phyloP scores from a whole-genome alignment of 2,329 filamentous ascomycete genomes.

The Cladosporium cucumerinum region DNA sequence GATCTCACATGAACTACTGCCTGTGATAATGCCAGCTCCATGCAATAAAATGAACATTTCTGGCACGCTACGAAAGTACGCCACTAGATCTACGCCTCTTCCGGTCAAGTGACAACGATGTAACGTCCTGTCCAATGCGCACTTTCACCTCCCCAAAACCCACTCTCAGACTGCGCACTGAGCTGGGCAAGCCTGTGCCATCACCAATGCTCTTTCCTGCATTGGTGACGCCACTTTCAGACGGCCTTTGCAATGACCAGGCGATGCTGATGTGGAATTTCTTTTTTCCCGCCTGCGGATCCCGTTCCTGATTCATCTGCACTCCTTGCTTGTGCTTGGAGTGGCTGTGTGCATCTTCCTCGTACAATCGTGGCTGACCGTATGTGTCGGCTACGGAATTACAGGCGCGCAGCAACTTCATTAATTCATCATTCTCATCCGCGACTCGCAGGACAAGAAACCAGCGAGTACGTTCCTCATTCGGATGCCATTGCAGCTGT shows the following conservation, averaged over 20 bases:
- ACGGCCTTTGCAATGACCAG: slow-evolving; percentile 61
- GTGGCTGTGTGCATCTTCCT: slow-evolving; percentile 29
- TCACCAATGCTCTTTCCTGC: neutral
- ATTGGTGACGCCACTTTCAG: neutral
- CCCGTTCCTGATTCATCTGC: neutral
- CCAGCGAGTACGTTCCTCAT: slow-evolving; percentile 66
- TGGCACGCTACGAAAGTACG: neutral
- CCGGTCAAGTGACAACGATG: slow-evolving; percentile 21
- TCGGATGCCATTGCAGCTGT: slow-evolving; percentile 61
- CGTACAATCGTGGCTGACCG: slow-evolving; percentile 70
- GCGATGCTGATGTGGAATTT: slow-evolving; percentile 84
- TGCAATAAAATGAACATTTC: neutral
- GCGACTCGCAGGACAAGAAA: slow-evolving; percentile 74
- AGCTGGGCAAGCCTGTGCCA: slow-evolving; percentile 23
- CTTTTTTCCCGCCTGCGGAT: neutral
- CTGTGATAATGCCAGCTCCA: neutral
- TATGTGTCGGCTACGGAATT: slow-evolving; percentile 61
- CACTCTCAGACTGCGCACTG: neutral
- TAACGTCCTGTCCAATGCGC: slow-evolving; percentile 44
- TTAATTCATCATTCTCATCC: slow-evolving; percentile 37
- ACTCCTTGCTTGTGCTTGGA: neutral
- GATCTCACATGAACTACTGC: neutral
- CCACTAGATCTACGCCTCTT: neutral
- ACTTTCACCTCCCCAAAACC: slow-evolving; percentile 45
- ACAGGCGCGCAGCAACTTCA: slow-evolving; percentile 59